Evolutionary conservation across 768 basidiomycete genomes (phyloP).

Genomic region (Tricholoma terreum): DNA sequence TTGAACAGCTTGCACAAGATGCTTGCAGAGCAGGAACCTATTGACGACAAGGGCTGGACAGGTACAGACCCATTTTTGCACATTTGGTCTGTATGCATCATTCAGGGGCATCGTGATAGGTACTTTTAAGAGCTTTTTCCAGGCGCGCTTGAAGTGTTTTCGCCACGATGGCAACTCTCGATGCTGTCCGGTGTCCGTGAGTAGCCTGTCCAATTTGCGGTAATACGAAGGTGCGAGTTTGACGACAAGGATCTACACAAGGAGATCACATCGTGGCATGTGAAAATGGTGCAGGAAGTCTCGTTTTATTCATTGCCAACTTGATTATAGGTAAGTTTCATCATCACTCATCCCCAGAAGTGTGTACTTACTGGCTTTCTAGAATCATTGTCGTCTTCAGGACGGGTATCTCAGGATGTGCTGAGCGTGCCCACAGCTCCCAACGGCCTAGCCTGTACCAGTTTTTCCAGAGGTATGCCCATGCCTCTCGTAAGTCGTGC

Average conservation of each 20-base stretch:
- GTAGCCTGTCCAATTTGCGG: neutral
- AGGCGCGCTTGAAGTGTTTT: slow-evolving; percentile 16
- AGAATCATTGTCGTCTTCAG: slow-evolving; percentile 29
- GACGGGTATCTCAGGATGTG: slow-evolving; percentile 15
- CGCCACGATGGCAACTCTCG: slow-evolving; percentile 12
- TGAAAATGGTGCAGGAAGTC: too few relatives aligned
- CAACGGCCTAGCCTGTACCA: neutral
- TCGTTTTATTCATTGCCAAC: slow-evolving; percentile 35
- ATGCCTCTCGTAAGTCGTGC: too few relatives aligned
- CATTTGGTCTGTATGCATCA: slow-evolving; percentile 15
- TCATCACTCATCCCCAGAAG: too few relatives aligned
- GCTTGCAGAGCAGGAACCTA: slow-evolving; percentile 12
- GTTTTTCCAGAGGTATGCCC: neutral
- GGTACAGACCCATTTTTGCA: slow-evolving; percentile 13
- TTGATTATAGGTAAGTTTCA: slow-evolving; percentile 9
- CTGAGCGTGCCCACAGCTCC: slow-evolving; percentile 1
- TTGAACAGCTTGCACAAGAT: slow-evolving; percentile 14
- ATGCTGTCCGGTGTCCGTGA: neutral
- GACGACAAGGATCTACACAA: slow-evolving; percentile 26
- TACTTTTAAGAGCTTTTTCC: slow-evolving; percentile 11
- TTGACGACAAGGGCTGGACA: neutral
- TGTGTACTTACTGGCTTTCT: slow-evolving; percentile 24
- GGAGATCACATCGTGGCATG: too few relatives aligned
- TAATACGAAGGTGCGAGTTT: slow-evolving; percentile 20
- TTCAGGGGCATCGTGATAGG: slow-evolving; percentile 17